Evolutionary conservation across 345 rosid genomes (phyloP).

Genomic region (Cardamine chenopodiifolia): DNA sequence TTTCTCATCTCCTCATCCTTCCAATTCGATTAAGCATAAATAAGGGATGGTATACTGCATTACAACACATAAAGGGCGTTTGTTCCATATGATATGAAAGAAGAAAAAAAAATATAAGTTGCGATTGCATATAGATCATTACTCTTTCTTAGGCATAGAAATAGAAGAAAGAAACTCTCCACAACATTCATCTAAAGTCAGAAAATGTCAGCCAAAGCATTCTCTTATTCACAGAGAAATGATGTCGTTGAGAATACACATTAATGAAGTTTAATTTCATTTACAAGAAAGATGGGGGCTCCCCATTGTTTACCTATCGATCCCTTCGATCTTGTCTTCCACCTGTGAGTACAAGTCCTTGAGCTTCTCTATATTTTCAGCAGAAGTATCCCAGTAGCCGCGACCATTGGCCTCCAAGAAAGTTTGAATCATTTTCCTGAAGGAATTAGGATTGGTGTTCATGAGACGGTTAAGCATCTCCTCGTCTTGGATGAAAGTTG

Average conservation of each 20-base stretch:
- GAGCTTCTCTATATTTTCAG: constrained; percentile 78
- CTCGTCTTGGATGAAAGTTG: constrained; percentile 93
- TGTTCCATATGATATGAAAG: no score
- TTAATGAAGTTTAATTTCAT: constrained; percentile 12
- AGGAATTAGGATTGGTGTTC: constrained; percentile 88
- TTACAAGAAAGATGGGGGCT: constrained; percentile 11
- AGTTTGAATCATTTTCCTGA: constrained; percentile 91
- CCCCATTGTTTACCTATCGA: constrained; percentile 56
- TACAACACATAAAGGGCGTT: no score
- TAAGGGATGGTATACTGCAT: no score
- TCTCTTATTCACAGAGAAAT: constrained; percentile 47
- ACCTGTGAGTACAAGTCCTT: constrained; percentile 89
- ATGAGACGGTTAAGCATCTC: constrained; percentile 87
- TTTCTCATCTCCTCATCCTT: no score
- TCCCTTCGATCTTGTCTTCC: constrained; percentile 98
- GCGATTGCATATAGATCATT: constrained; percentile 1
- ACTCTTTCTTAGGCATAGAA: constrained; percentile 1
- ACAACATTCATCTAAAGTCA: constrained; percentile 39
- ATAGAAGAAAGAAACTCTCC: constrained; percentile 2
- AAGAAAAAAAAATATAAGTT: background rate
- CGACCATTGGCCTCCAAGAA: constrained; percentile 98
- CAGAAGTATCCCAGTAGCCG: constrained; percentile 93
- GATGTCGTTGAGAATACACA: constrained; percentile 33
- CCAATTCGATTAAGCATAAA: no score
- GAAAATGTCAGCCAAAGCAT: constrained; percentile 43